Evolutionary conservation across 192 early-diverging fungal species (phyloP).

Genomic region (Dimargaris verticillata): DNA sequence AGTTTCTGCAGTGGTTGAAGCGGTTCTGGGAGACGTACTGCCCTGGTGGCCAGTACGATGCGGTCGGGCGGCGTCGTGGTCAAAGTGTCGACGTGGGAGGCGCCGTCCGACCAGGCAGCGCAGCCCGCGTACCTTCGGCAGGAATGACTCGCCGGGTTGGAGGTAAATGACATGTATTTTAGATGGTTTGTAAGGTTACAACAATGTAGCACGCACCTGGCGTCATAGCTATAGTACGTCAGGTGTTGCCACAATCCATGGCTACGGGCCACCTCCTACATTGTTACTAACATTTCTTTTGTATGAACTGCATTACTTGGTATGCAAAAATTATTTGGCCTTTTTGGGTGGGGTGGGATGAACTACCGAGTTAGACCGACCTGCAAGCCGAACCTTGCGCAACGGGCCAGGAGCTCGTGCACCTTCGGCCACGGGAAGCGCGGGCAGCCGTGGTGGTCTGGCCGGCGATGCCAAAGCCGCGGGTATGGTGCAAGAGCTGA

Average conservation of each 20-base stretch:
- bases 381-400: conserved; percentile 2
- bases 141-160: not conserved
- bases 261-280: too few species aligned
- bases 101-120: conserved; percentile 9
- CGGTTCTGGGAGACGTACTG: conserved; percentile 81
- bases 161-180: not conserved
- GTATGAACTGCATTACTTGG: too few species aligned
- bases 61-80: conserved; percentile 44
- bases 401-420: conserved; percentile 1
- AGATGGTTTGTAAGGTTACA: too few species aligned
- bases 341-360: too few species aligned
- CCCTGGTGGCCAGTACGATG: conserved; percentile 73
- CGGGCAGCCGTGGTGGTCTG: not conserved
- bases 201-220: too few species aligned
- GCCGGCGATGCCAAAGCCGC: conserved; percentile 33
- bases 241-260: too few species aligned
- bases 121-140: not conserved
- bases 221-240: too few species aligned
- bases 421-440: conserved; percentile 3
- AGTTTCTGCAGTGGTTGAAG: conserved; percentile 94
- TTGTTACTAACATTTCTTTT: too few species aligned
- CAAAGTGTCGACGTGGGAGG: conserved; percentile 18
- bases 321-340: too few species aligned
- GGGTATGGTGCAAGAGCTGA: conserved; percentile 53
- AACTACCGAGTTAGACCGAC: too few species aligned